Evolutionary conservation across 2,329 filamentous ascomycete species (phyloP), one percentile per base, ranked within the genome.

Genomic region (Neurospora sp.): DNA sequence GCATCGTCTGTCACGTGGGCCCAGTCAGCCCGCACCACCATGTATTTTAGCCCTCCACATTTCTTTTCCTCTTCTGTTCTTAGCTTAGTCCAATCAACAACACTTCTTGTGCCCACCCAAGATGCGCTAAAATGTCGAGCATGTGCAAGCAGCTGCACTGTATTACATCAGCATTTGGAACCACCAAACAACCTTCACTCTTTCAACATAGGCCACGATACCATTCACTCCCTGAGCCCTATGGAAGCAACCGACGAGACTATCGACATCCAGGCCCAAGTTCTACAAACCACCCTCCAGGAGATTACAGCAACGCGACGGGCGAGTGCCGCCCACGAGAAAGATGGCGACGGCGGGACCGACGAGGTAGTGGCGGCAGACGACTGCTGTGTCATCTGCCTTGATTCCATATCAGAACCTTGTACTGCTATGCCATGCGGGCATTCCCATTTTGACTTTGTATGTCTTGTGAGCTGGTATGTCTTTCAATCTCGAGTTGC

Each of bases 381-480:
- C 10, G 72, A 75, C 73, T 88, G 85, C 76, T 97, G 94, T 79
- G 93, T 96, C 73, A 96, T 98, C 79, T 98, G 94, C 79, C 88
- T 97, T 72, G 91, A 95, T 70, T 77, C 82, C 68, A 84, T 97
- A 76, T 87, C 88, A 10, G 92, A 96, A 75, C 81, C 87, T 68
- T 93, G 91, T 73, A 84, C 90, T 68, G 87, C 92, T 8, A 82
- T 86, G 23, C 93, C 94, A 8, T 98, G 94, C 82, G 85, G 87
- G 58, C 94, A 98, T 82, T 81, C 84, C 70, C 88, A 89, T 74
- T 97, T 96, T 78, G 93, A 97, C 82, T 96, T 93, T 77, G 79
- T 93, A 13, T 98, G 94, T 79, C 86, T 97, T 6, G 81, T 90
- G 28, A 93, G 86, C 80, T 97, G 95, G 94, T 62, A 33, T 33